Conservation (phyloP, 192 early-diverging fungal genomes). For the Backusella macrospora region DNA sequence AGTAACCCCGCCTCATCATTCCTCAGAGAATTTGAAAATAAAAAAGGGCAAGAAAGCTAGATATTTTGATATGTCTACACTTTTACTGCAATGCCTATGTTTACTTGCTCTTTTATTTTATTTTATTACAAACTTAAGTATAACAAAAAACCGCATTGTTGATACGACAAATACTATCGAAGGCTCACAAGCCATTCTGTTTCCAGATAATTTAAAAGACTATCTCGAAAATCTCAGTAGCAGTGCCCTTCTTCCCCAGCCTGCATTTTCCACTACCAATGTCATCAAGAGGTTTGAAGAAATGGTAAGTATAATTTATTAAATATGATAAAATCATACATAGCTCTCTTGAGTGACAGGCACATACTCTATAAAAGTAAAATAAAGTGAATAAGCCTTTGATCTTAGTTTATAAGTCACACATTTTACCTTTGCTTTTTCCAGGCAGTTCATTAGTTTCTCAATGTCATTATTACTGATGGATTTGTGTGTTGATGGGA, state of each 20-base stretch:
- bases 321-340: conserved; percentile 7
- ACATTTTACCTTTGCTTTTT: neutral
- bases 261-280: neutral
- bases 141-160: conserved; percentile 1
- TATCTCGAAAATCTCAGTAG: neutral
- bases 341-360: too few relatives aligned
- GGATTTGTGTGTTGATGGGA: neutral
- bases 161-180: conserved; percentile 1
- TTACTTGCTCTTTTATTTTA: conserved; percentile 7
- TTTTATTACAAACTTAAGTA: conserved; percentile 10
- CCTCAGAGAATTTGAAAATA: neutral
- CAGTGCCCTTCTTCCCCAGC: neutral
- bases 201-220: conserved; percentile 6
- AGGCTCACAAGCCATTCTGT: conserved; percentile 7
- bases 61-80: conserved; percentile 1
- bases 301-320: conserved; percentile 14
- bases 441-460: neutral
- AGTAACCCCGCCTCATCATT: neutral
- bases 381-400: neutral
- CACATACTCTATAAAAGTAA: neutral
- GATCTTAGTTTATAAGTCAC: neutral
- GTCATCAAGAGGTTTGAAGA: neutral
- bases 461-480: neutral
- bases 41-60: conserved; percentile 7
- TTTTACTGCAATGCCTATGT: neutral